Evolutionary conservation across 1,139 yeast species (phyloP), one percentile per base, ranked within the genome.

Genomic region (Hyphopichia khmerensis): DNA sequence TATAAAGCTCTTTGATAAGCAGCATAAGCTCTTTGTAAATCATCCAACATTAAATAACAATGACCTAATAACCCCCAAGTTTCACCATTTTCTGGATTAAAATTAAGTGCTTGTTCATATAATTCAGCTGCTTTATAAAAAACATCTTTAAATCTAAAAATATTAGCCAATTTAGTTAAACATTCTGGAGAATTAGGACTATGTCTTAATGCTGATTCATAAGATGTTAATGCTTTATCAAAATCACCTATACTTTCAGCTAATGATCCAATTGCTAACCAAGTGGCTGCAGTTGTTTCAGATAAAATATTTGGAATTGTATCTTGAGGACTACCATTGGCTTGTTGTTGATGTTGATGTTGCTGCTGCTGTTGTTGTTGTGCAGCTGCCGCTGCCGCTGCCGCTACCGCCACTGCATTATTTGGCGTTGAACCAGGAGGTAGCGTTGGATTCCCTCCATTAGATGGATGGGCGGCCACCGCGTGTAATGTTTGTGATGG

Each of bases 21-120:
- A 39, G 93, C 87, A 63, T 93, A 93, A 2, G 98, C 97, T 53
- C 96, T 80, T 64, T 89, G 96, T 50, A 93, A 75, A 59, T 93
- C 98, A 63, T 93, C 99, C 67, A 91, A 75, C 97, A 93, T 93
- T 54, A 93, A 71, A 60, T 90, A 95, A 67, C 99, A 95, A 66
- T 93, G 99, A 40, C 99, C 98, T 51, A 93, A 72, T 21, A 95
- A 78, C 0, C 98, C 98, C 99, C 99, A 93, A 34, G 95, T 88
- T 57, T 91, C 98, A 45, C 98, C 97, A 52, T 89, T 85, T 60
- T 87, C 93, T 17, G 91, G 95, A 55, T 84, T 83, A 46, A 87
- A 77, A 46, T 85, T 79, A 47, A 93, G 69, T 2, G 96, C 95
- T 52, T 89, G 80, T 64, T 91, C 95, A 64, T 89, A 93, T 49